phyloP scores from a whole-genome alignment of 2,329 filamentous ascomycete species.

The Blastomyces percursus region DNA sequence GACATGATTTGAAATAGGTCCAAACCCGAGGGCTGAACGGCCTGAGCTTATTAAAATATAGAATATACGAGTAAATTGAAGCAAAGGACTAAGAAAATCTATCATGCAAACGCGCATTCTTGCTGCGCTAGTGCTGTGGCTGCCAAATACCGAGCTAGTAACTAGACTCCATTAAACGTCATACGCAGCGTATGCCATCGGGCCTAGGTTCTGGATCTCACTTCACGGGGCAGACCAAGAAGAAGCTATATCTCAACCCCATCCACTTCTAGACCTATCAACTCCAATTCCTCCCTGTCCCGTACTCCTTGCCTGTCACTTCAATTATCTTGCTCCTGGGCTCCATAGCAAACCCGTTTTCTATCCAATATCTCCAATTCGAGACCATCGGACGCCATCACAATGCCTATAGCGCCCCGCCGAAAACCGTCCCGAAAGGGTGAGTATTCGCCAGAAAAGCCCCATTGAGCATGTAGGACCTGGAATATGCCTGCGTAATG shows the following conservation, averaged over 20 bases:
- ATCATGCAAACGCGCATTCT: background rate
- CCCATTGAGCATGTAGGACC: background rate
- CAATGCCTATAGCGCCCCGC: conserved; percentile 57
- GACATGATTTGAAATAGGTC: background rate
- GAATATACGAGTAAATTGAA: background rate
- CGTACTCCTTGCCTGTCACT: background rate
- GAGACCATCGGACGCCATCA: conserved; percentile 20
- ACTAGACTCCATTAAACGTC: background rate
- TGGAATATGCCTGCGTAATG: background rate
- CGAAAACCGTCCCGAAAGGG: conserved; percentile 61
- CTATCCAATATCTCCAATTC: background rate
- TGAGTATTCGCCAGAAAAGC: conserved; percentile 36
- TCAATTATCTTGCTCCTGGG: background rate
- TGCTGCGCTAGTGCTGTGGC: background rate
- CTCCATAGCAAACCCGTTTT: background rate
- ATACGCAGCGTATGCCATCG: too few relatives aligned
- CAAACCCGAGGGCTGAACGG: background rate
- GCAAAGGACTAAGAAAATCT: background rate
- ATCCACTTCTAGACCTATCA: background rate
- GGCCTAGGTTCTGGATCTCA: background rate
- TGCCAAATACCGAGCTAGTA: background rate
- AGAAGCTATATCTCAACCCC: background rate
- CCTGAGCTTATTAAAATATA: background rate
- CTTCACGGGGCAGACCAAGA: background rate
- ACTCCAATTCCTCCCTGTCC: background rate